Percentiles rank a stretch among this genome's conserved stretches.
Evolutionary conservation across 768 basidiomycete species (phyloP).

Genomic region (Leccinum olivaceopallidum): DNA sequence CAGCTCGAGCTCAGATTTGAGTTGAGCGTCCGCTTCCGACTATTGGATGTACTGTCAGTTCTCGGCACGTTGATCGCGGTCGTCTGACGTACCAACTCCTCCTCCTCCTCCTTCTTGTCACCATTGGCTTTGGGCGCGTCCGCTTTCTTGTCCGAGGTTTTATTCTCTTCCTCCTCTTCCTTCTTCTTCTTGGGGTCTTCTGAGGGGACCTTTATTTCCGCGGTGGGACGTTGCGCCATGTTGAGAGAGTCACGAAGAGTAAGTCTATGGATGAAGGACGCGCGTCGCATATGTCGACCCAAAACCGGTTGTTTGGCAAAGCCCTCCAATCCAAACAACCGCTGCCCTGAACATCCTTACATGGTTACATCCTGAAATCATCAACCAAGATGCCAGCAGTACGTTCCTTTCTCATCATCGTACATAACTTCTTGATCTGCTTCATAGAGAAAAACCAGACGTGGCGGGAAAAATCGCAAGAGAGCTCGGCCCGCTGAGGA

Average conservation of each 20-base stretch:
- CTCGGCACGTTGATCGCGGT: slow-evolving; percentile 11
- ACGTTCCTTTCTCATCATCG: slow-evolving; percentile 1
- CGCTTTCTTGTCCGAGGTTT: slow-evolving; percentile 49
- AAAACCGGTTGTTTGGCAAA: slow-evolving; percentile 35
- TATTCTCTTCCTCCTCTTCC: slow-evolving; percentile 43
- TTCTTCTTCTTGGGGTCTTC: slow-evolving; percentile 77
- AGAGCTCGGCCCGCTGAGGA: slow-evolving; percentile 15
- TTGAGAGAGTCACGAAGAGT: slow-evolving; percentile 15
- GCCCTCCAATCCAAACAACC: slow-evolving; percentile 35
- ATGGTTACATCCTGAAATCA: background rate
- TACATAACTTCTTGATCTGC: background rate
- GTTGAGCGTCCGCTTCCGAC: slow-evolving; percentile 95
- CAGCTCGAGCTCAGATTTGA: slow-evolving; percentile 96
- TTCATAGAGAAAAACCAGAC: slow-evolving; percentile 22
- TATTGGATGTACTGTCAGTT: slow-evolving; percentile 31
- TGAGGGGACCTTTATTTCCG: slow-evolving; percentile 62
- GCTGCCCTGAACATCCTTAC: background rate
- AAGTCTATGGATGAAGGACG: slow-evolving; percentile 21
- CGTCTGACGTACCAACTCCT: slow-evolving; percentile 67
- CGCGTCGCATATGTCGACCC: slow-evolving; percentile 29
- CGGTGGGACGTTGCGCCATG: slow-evolving; percentile 63
- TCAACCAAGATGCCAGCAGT: slow-evolving; percentile 18
- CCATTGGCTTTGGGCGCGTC: slow-evolving; percentile 57
- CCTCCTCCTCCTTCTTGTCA: slow-evolving; percentile 57
- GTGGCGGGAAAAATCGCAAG: slow-evolving; percentile 8